Evolutionary conservation across 176 grass and related monocot genomes (phyloP).

Genomic region (Eleusine indica): DNA sequence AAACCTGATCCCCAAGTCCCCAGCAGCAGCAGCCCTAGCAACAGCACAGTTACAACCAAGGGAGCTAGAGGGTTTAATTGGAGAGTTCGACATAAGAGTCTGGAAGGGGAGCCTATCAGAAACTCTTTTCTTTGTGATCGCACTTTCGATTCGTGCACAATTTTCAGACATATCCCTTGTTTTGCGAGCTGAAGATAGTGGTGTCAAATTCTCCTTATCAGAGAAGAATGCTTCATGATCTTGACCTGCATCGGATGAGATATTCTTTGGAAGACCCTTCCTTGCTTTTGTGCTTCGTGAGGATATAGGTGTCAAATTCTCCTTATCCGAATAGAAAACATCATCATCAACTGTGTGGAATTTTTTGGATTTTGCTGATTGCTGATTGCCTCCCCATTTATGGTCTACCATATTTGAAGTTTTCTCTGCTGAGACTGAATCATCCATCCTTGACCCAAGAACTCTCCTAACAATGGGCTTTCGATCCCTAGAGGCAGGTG

Average conservation of each 20-base stretch:
- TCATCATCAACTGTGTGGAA: constrained; percentile 46
- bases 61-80: constrained; percentile 37
- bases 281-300: constrained; percentile 50
- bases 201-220: constrained; percentile 84
- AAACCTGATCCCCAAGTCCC: constrained; percentile 38
- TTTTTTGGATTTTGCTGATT: constrained; percentile 36
- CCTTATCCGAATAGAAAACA: constrained; percentile 75
- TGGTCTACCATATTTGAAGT: constrained; percentile 33
- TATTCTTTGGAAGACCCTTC: constrained; percentile 38
- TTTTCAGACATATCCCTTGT: constrained; percentile 49
- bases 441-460: constrained; percentile 57
- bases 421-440: constrained; percentile 20
- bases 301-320: constrained; percentile 75
- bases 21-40: constrained; percentile 23
- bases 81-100: constrained; percentile 59
- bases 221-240: constrained; percentile 59
- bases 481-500: constrained; percentile 41
- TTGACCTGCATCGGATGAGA: constrained; percentile 34
- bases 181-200: constrained; percentile 46
- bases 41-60: constrained; percentile 31
- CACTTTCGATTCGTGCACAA: constrained; percentile 47
- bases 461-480: constrained; percentile 44
- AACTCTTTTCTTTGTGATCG: constrained; percentile 57
- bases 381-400: constrained; percentile 20
- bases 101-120: constrained; percentile 62